A percentile compares a stretch with the other conserved stretches of the same genome.
Conservation (phyloP, 139 green algal genomes). For the Ulvella scutata region DNA sequence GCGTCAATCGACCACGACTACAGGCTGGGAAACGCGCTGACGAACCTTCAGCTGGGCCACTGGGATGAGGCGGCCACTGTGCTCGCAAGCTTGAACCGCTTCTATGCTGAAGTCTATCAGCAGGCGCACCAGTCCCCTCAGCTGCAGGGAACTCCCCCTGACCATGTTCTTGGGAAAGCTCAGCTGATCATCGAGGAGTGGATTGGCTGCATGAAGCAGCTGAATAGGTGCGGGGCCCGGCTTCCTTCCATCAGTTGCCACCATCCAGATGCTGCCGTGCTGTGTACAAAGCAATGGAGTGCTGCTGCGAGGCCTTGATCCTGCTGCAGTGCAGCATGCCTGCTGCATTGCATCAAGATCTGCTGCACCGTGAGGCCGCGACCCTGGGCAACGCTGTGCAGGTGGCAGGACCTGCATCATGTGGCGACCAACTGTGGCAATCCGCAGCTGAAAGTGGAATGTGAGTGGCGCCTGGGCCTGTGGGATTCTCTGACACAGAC, state of each 20-base stretch:
- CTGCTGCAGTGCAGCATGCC: too few relatives aligned
- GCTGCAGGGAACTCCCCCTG: background rate
- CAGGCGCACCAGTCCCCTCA: background rate
- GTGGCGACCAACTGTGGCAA: background rate
- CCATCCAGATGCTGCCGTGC: too few relatives aligned
- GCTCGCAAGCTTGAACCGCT: background rate
- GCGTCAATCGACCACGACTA: background rate
- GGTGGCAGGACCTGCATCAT: constrained; percentile 3
- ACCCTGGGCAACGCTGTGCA: background rate
- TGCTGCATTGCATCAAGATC: too few relatives aligned
- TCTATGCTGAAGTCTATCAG: background rate
- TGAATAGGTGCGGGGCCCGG: constrained; percentile 89
- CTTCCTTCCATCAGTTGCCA: too few relatives aligned
- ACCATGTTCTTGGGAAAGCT: background rate
- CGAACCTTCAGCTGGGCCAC: constrained; percentile 2
- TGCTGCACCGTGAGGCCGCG: too few relatives aligned
- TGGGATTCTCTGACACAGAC: background rate
- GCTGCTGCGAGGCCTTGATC: too few relatives aligned
- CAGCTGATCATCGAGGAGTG: constrained; percentile 50
- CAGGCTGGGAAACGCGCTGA: background rate
- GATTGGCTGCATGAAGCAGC: constrained; percentile 50
- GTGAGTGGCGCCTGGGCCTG: background rate
- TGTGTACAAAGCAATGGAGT: too few relatives aligned
- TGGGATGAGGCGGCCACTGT: background rate
- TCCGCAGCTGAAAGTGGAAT: background rate